Base-by-base conservation (phyloP, 805 yeast genomes). In the Kluyveromyces siamensis region DNA sequence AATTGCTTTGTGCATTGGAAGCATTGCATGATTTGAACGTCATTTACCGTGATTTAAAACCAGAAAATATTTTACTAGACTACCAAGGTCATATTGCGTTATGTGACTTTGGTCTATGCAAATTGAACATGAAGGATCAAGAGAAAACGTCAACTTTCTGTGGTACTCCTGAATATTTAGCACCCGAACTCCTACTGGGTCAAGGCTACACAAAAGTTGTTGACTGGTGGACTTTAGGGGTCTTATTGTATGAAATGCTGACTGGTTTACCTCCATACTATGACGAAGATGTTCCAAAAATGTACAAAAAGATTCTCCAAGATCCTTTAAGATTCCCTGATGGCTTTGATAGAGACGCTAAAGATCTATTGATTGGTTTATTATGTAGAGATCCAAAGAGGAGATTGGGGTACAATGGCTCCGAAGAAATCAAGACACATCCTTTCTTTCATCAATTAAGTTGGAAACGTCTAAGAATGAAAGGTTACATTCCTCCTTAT, bases 191-290 rank as follows among this genome's bases (percentile, higher is more conserved):
- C 56, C 72, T 93, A 44, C 72, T 89, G 58, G 93, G 95, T 44
- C 89, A 87, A 63, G 98, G 98, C 1, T 93, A 93, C 67, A 89
- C 98, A 2, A 82, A 96, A 65, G 84, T 85, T 9, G 98, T 93
- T 19, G 99, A 93, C 68, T 93, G 96, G 91, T 93, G 99, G 99
- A 93, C 99, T 1, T 73, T 93, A 57, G 99, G 99, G 40, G 90
- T 91, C 16, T 73, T 93, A 47, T 72, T 93, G 41, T 93, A 88
- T 65, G 99, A 91, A 63, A 93, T 93, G 99, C 73, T 93, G 52
- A 89, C 97, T 1, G 96, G 98, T 1, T 75, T 93, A 56, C 99
- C 99, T 5, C 99, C 99, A 38, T 93, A 88, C 65, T 93, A 88
- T 65, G 98, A 93, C 63, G 96, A 90, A 62, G 93, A 90, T 67